Percentiles rank a stretch among this genome's conserved stretches.
Conservation (phyloP, 805 yeast species). For the Yarrowia sp. region DNA sequence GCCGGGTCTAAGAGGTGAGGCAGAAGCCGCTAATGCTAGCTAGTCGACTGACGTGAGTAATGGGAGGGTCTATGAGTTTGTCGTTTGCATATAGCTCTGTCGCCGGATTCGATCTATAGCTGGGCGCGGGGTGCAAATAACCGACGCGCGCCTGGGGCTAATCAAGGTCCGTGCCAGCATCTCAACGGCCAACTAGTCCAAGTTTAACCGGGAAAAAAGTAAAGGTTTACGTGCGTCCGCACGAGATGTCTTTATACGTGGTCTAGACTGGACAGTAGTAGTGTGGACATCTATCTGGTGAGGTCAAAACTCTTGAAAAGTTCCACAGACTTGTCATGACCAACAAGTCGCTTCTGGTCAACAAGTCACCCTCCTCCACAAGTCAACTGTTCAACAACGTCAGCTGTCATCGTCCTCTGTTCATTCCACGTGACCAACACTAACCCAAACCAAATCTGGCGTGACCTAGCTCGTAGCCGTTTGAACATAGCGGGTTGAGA, state of each 20-base stretch:
- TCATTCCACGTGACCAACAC: not conserved
- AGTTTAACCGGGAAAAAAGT: conserved; percentile 15
- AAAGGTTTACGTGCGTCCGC: not conserved
- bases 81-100: too few relatives aligned
- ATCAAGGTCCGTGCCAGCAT: conserved; percentile 6
- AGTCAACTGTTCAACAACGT: too few relatives aligned
- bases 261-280: not conserved
- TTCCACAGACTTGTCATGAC: too few relatives aligned
- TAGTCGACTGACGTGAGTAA: too few relatives aligned
- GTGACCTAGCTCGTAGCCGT: conserved; percentile 7
- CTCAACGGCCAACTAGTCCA: conserved; percentile 21
- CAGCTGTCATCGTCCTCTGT: too few relatives aligned
- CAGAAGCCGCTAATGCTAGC: conserved; percentile 18
- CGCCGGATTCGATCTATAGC: conserved; percentile 4
- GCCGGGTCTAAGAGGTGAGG: conserved; percentile 27
- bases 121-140: conserved; percentile 7
- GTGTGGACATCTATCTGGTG: too few relatives aligned
- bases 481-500: not conserved
- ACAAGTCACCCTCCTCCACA: too few relatives aligned
- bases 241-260: conserved; percentile 6
- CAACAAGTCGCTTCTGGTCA: too few relatives aligned
- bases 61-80: too few relatives aligned
- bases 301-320: too few relatives aligned
- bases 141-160: not conserved
- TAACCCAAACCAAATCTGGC: conserved; percentile 29